These are phyloP conservation scores for Populus hybrid DNA, from an alignment of 441 rosid species.

Conservation along the genomic window DNA sequence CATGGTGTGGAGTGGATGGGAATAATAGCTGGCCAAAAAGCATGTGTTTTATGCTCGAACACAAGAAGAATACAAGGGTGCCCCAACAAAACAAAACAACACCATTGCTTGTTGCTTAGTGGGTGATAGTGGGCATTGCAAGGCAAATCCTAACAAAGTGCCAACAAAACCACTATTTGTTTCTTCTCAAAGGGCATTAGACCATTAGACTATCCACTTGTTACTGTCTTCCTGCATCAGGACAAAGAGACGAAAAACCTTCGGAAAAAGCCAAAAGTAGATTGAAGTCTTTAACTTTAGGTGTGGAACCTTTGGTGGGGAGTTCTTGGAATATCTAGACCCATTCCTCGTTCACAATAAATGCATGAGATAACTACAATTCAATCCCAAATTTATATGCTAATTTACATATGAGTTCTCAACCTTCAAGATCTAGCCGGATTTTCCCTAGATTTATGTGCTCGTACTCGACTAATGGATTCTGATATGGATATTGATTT, in stretches of 20 bases:
- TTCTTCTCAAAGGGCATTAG: constrained; percentile 21
- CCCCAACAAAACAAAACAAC: constrained; percentile 56
- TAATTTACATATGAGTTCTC: background rate
- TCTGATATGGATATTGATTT: background rate
- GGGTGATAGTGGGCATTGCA: constrained; percentile 45
- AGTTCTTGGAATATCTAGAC: constrained; percentile 21
- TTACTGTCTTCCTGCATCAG: background rate
- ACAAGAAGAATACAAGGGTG: constrained; percentile 39
- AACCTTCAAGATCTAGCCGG: background rate
- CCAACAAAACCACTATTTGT: constrained; percentile 46
- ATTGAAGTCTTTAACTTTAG: constrained; percentile 29
- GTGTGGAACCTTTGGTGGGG: constrained; percentile 22
- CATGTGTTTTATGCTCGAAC: constrained; percentile 36
- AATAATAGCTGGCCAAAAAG: constrained; percentile 51
- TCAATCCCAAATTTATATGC: background rate
- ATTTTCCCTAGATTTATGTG: background rate
- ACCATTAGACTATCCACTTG: constrained; percentile 14
- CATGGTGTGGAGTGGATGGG: constrained; percentile 42
- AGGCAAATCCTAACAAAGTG: constrained; percentile 24
- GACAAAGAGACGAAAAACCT: constrained; percentile 19
- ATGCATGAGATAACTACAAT: background rate
- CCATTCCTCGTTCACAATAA: background rate
- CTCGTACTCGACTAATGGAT: too few relatives aligned
- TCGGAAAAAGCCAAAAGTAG: constrained; percentile 31
- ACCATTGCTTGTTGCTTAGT: constrained; percentile 49